Conservation (phyloP, 2,329 filamentous ascomycete genomes). For the Gaeumannomyces tritici region DNA sequence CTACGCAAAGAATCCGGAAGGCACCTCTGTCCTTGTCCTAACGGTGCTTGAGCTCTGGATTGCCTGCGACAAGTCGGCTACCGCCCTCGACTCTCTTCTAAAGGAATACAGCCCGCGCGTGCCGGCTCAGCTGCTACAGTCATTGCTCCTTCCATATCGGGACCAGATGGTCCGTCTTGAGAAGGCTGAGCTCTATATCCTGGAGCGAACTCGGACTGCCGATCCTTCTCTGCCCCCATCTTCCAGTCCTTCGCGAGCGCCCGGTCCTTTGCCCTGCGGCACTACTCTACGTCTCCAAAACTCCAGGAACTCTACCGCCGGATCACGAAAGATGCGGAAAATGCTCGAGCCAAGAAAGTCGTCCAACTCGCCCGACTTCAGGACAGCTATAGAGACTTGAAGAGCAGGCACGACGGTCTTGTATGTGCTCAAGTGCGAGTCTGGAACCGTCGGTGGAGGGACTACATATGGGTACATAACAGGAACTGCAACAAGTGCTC, state of each 20-base stretch:
- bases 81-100: constrained; percentile 27
- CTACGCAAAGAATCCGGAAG: constrained; percentile 33
- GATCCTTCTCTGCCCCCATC: constrained; percentile 15
- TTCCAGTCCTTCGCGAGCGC: constrained; percentile 26
- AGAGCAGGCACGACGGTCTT: no score
- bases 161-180: constrained; percentile 34
- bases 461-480: no score
- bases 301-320: no score
- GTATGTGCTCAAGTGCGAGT: no score
- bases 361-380: no score
- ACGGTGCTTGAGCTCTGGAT: constrained; percentile 49
- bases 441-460: no score
- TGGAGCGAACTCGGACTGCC: constrained; percentile 16
- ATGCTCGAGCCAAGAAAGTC: no score
- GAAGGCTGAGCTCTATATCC: constrained; percentile 37
- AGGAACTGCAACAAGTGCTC: no score
- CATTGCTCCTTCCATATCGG: constrained; percentile 32
- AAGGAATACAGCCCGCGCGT: constrained; percentile 36
- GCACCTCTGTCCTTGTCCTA: constrained; percentile 43
- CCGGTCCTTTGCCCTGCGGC: no score
- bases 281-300: no score
- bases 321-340: no score
- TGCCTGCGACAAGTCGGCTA: constrained; percentile 39
- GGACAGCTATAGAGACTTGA: no score
- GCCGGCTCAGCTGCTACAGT: constrained; percentile 25